Conservation (phyloP, 2,329 filamentous ascomycete species). For the Meredithiella fracta region DNA sequence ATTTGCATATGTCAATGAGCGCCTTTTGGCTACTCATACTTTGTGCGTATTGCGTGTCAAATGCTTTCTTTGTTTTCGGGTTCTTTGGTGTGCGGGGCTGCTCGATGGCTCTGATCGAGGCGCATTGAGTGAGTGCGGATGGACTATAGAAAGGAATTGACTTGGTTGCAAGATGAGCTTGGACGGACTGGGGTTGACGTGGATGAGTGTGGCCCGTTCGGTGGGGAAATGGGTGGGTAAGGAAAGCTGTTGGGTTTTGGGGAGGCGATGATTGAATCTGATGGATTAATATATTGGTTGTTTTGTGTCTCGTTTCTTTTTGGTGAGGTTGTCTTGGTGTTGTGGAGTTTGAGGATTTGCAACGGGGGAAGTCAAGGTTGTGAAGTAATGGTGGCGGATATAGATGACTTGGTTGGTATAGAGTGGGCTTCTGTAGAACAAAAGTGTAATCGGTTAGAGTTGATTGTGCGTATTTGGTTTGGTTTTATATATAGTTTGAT, state of each 20-base stretch:
- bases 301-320: neutral
- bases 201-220: neutral
- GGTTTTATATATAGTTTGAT: neutral
- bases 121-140: neutral
- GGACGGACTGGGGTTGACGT: neutral
- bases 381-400: too few relatives aligned
- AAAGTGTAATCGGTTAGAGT: too few relatives aligned
- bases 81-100: too few relatives aligned
- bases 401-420: too few relatives aligned
- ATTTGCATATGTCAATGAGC: too few relatives aligned
- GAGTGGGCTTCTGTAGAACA: too few relatives aligned
- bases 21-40: too few relatives aligned
- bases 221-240: neutral
- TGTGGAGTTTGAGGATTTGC: neutral
- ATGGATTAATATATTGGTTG: neutral
- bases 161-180: neutral
- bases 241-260: neutral
- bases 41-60: too few relatives aligned
- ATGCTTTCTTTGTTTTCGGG: too few relatives aligned
- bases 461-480: neutral
- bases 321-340: neutral
- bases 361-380: too few relatives aligned
- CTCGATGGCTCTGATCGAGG: too few relatives aligned
- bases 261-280: neutral
- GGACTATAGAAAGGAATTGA: neutral